Conservation (phyloP, 306 rosid genomes). For the Trichosanthes truncata region DNA sequence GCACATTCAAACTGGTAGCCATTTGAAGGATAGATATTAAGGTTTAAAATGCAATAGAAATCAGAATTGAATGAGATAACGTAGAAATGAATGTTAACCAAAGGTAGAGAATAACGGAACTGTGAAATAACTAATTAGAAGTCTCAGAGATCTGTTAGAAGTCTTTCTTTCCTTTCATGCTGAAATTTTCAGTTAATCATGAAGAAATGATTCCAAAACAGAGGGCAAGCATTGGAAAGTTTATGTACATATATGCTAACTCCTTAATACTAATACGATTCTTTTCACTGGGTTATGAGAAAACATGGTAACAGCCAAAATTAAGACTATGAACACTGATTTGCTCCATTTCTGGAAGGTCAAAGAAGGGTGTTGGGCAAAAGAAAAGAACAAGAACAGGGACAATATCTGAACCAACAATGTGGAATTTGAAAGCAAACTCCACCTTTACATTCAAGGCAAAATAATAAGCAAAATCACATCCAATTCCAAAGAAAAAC, state of each 20-base stretch:
- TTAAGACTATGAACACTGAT: neutral
- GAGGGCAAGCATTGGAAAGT: neutral
- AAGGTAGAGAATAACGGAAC: neutral
- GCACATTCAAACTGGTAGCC: slow-evolving; percentile 15
- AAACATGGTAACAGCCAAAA: slow-evolving; percentile 1
- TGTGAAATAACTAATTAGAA: neutral
- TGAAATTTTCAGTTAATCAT: neutral
- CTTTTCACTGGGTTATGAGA: neutral
- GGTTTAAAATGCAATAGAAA: neutral
- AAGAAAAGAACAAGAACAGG: neutral
- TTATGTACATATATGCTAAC: neutral
- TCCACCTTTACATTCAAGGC: neutral
- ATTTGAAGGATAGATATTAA: neutral
- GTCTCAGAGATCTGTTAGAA: neutral
- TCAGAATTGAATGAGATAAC: neutral
- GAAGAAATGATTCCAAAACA: neutral
- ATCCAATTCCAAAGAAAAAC: neutral
- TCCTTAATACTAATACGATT: neutral
- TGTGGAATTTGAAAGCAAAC: neutral
- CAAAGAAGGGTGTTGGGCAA: neutral
- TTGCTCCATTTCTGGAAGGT: neutral
- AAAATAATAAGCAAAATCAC: neutral
- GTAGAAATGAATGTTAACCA: neutral
- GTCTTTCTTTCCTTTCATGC: neutral
- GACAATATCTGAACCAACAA: neutral